These are phyloP conservation scores for Neonectria faginata DNA, from an alignment of 2,329 filamentous ascomycete genomes.

Conservation along the genomic window DNA sequence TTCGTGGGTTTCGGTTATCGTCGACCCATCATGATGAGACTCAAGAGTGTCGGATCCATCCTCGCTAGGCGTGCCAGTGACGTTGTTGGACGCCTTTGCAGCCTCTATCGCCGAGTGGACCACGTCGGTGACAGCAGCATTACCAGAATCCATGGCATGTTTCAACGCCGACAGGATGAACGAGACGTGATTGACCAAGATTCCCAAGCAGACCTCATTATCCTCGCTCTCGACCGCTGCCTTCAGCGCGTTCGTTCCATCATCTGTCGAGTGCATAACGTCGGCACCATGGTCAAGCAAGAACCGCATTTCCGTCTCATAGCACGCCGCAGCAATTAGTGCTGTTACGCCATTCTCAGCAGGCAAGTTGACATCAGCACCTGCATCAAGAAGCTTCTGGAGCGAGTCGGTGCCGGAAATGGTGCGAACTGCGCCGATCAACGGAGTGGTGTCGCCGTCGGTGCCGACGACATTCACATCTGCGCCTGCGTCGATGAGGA, in stretches of 20 bases:
- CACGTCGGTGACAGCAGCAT: background rate
- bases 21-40: background rate
- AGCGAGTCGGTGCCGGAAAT: slow-evolving; percentile 1
- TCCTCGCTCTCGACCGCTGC: background rate
- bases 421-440: background rate
- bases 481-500: slow-evolving; percentile 3
- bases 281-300: background rate
- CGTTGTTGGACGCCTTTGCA: background rate
- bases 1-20: background rate
- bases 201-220: background rate
- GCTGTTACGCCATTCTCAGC: background rate
- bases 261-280: slow-evolving; percentile 3
- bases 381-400: slow-evolving; percentile 1
- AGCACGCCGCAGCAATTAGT: background rate
- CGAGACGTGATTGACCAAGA: slow-evolving; percentile 3
- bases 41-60: background rate
- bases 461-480: slow-evolving; percentile 3
- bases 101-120: background rate
- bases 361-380: background rate
- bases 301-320: background rate
- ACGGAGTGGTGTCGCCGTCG: background rate
- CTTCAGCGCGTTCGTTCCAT: background rate
- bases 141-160: background rate
- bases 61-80: background rate
- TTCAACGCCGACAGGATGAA: slow-evolving; percentile 4